Evolutionary conservation across 2,329 filamentous ascomycete species (phyloP).

Genomic region (Fusarium mangiferae): DNA sequence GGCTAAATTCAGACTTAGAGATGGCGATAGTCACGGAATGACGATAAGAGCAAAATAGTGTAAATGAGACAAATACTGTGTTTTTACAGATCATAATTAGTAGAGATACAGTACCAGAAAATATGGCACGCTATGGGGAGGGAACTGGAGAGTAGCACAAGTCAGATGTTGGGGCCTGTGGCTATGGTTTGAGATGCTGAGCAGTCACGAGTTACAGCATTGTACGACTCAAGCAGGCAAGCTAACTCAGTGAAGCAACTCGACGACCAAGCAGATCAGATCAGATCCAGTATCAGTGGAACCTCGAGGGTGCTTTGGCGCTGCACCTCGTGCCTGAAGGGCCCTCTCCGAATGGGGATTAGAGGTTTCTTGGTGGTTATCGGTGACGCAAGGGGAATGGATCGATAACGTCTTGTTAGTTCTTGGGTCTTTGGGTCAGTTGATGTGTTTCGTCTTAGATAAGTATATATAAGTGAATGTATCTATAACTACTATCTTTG

Average conservation of each 20-base stretch:
- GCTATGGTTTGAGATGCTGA: slow-evolving; percentile 3
- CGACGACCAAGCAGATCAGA: slow-evolving; percentile 6
- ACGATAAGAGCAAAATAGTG: slow-evolving; percentile 1
- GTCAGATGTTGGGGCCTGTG: slow-evolving; percentile 16
- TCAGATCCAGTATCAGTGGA: slow-evolving; percentile 21
- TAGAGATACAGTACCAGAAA: background rate
- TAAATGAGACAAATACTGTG: background rate
- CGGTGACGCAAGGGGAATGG: slow-evolving; percentile 31
- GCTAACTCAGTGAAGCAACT: slow-evolving; percentile 16
- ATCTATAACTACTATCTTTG: background rate
- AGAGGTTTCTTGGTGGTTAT: slow-evolving; percentile 19
- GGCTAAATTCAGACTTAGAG: background rate
- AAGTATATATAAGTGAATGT: background rate
- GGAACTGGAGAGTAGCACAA: background rate
- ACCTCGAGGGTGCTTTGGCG: background rate
- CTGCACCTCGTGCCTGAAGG: slow-evolving; percentile 20
- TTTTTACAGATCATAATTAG: background rate
- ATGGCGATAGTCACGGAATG: slow-evolving; percentile 5
- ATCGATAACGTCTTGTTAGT: slow-evolving; percentile 20
- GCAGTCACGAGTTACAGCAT: slow-evolving; percentile 30
- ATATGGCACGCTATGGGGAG: background rate
- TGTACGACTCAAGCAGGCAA: slow-evolving; percentile 13
- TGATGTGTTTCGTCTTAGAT: slow-evolving; percentile 16
- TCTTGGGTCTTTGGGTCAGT: slow-evolving; percentile 20
- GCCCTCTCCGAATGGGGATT: slow-evolving; percentile 29